Evolutionary conservation across 805 yeast species (phyloP), one percentile per base, ranked within the genome.

Genomic region (Candida patagonica): DNA sequence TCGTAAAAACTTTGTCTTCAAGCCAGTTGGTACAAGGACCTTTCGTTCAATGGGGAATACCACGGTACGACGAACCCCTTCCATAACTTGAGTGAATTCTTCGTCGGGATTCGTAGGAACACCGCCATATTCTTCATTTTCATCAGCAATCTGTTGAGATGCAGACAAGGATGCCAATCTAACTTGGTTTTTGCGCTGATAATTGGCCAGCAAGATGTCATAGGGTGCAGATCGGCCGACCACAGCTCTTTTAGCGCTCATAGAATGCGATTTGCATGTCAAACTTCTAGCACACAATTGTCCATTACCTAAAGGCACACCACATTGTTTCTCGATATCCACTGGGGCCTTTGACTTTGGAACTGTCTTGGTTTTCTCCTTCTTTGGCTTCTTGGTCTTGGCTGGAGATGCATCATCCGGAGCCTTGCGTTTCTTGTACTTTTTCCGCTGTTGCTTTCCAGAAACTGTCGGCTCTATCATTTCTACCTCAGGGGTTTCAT

Each of bases 201-300:
- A 88, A 13, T 86, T 88, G 16, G 88, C 86, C 41, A 92, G 66
- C 39, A 92, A 66, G 22, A 76, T 78, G 59, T 92, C 98, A 62
- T 87, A 92, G 0, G 96, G 87, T 6, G 92, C 88, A 26, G 94
- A 78, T 52, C 98, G 72, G 8, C 98, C 98, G 13, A 76, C 78
- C 16, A 92, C 98, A 1, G 95, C 88, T 51, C 98, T 74, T 54
- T 92, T 92, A 21, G 96, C 95, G 25, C 96, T 96, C 96, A 92
- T 88, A 1, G 97, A 85, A 61, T 92, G 98, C 0, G 96, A 87
- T 57, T 92, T 92, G 70, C 98, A 92, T 0, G 98, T 92, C 44
- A 92, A 67, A 0, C 96, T 87, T 37, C 98, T 71, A 4, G 96
- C 96, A 68, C 98, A 92, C 50, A 78, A 80, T 0, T 94, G 95